Conservation (phyloP, 352 stramenopile genomes). For the Phytophthora megakarya region DNA sequence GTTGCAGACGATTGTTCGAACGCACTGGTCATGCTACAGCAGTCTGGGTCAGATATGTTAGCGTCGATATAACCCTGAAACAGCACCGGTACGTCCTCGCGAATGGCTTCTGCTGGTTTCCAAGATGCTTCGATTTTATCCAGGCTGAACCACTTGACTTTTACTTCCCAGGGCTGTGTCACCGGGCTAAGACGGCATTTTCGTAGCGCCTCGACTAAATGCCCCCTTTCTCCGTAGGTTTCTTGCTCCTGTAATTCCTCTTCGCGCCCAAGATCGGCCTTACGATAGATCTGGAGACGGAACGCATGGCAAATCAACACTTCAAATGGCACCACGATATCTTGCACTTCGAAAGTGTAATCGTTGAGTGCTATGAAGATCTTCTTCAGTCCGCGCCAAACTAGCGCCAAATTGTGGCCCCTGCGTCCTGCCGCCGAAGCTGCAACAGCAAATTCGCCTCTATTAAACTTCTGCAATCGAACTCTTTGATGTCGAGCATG, state of each 20-base stretch:
- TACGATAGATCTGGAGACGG: constrained; percentile 21
- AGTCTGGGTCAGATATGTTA: too few relatives aligned
- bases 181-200: constrained; percentile 1
- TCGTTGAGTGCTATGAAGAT: neutral
- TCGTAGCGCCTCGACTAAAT: neutral
- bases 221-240: neutral
- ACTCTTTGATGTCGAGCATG: too few relatives aligned
- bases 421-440: neutral
- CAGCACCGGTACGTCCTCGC: neutral
- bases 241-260: neutral
- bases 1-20: too few relatives aligned
- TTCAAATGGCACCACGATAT: neutral
- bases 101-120: constrained; percentile 2
- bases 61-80: too few relatives aligned
- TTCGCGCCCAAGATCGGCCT: neutral
- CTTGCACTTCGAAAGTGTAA: neutral
- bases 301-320: neutral
- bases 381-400: neutral
- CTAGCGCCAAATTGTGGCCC: neutral
- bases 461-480: too few relatives aligned
- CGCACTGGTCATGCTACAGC: too few relatives aligned
- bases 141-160: constrained; percentile 13
- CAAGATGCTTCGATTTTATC: constrained; percentile 9
- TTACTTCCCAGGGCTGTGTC: neutral
- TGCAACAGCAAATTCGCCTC: too few relatives aligned